A percentile compares a stretch with the other conserved stretches of the same genome.
phyloP scores from a whole-genome alignment of 768 basidiomycete species.

The Hericium coralloides region DNA sequence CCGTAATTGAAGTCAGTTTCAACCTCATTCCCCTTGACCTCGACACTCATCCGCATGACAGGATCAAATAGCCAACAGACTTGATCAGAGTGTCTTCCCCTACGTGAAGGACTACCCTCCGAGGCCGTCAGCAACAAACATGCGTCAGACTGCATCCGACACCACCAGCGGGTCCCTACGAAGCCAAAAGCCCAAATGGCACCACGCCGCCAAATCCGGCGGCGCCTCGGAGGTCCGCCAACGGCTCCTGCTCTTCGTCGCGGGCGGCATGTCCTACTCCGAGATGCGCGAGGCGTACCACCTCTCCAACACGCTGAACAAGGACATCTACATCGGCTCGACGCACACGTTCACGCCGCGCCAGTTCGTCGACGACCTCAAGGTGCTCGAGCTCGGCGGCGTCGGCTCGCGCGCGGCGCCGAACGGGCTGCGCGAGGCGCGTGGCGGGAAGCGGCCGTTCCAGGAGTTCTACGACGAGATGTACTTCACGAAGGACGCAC shows the following conservation, averaged over 20 bases:
- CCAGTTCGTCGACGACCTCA: slow-evolving; percentile 79
- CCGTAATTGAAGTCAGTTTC: slow-evolving; percentile 67
- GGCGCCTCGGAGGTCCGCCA: slow-evolving; percentile 42
- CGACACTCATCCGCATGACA: slow-evolving; percentile 20
- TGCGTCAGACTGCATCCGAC: slow-evolving; percentile 32
- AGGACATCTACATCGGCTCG: slow-evolving; percentile 91
- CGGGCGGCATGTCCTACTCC: slow-evolving; percentile 93
- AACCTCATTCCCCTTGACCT: background rate
- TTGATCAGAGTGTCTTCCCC: slow-evolving; percentile 78
- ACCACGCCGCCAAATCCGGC: slow-evolving; percentile 57
- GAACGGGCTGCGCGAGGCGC: slow-evolving; percentile 52
- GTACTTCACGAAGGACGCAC: slow-evolving; percentile 60
- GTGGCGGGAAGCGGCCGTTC: slow-evolving; percentile 38
- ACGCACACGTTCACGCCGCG: slow-evolving; percentile 82
- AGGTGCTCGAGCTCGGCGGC: slow-evolving; percentile 80
- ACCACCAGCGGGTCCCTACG: slow-evolving; percentile 56
- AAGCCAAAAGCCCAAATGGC: slow-evolving; percentile 86
- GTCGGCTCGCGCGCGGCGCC: slow-evolving; percentile 67
- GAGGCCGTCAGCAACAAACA: slow-evolving; percentile 38
- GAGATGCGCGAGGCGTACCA: slow-evolving; percentile 88
- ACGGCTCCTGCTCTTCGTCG: slow-evolving; percentile 82
- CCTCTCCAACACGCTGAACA: slow-evolving; percentile 63
- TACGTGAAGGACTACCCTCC: slow-evolving; percentile 78
- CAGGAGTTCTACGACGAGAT: slow-evolving; percentile 78
- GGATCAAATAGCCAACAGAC: slow-evolving; percentile 75